A percentile compares a stretch with the other conserved stretches of the same genome.
phyloP scores from a whole-genome alignment of 345 rosid genomes.

The Murraya paniculata region DNA sequence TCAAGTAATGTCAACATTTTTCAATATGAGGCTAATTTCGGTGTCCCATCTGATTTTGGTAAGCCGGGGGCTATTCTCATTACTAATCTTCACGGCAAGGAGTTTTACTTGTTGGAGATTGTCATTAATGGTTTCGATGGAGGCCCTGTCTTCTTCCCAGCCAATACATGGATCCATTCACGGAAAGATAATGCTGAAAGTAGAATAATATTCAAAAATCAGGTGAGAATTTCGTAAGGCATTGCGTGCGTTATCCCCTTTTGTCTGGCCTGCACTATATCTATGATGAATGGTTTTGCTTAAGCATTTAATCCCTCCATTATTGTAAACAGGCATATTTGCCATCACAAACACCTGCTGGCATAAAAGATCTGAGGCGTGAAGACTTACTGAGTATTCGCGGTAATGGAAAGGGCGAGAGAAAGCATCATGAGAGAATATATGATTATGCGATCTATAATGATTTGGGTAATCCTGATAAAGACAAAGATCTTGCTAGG shows the following conservation, averaged over 20 bases:
- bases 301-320: background rate
- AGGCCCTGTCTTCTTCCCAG: conserved; percentile 70
- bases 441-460: conserved; percentile 82
- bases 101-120: conserved; percentile 68
- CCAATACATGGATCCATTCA: conserved; percentile 84
- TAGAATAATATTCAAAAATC: conserved; percentile 79
- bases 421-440: conserved; percentile 68
- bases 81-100: conserved; percentile 68
- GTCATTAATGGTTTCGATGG: conserved; percentile 57
- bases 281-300: background rate
- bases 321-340: conserved; percentile 50
- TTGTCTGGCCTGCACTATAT: background rate
- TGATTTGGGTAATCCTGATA: conserved; percentile 85
- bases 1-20: conserved; percentile 41
- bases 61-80: conserved; percentile 74
- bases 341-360: conserved; percentile 72
- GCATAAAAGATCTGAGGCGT: conserved; percentile 65
- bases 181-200: conserved; percentile 59
- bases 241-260: background rate
- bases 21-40: conserved; percentile 67
- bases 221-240: conserved; percentile 38
- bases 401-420: conserved; percentile 73
- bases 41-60: conserved; percentile 68
- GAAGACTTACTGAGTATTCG: conserved; percentile 64
- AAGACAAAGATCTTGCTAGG: conserved; percentile 62